Conservation (phyloP, 2,329 filamentous ascomycete genomes). For the Diplodia intermedia region DNA sequence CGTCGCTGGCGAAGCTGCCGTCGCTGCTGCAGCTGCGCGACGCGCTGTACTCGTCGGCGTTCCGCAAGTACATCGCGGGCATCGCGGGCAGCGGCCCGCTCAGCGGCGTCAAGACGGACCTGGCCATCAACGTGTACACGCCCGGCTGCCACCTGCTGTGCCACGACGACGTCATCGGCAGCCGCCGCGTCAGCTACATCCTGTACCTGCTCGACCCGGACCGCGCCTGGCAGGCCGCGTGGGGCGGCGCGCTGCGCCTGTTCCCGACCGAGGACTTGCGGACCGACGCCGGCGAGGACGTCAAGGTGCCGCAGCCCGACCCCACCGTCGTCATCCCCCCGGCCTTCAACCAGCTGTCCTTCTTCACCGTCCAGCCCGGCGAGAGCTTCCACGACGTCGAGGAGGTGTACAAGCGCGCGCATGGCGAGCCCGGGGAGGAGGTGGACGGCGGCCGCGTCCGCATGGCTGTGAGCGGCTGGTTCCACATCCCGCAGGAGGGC, state of each 20-base stretch:
- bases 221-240: slow-evolving; percentile 84
- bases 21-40: slow-evolving; percentile 92
- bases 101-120: slow-evolving; percentile 94
- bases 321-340: slow-evolving; percentile 85
- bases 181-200: slow-evolving; percentile 93
- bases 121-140: slow-evolving; percentile 99
- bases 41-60: slow-evolving; percentile 87
- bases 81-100: slow-evolving; percentile 87
- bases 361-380: slow-evolving; percentile 98
- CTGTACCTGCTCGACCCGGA: slow-evolving; percentile 95
- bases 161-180: slow-evolving; percentile 99
- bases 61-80: slow-evolving; percentile 85
- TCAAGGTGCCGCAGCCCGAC: slow-evolving; percentile 81
- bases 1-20: slow-evolving; percentile 82
- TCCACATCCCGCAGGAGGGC: slow-evolving; percentile 93
- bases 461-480: slow-evolving; percentile 99
- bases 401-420: slow-evolving; percentile 80
- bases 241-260: slow-evolving; percentile 89
- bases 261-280: slow-evolving; percentile 74
- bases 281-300: slow-evolving; percentile 73
- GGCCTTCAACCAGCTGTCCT: slow-evolving; percentile 95
- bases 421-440: slow-evolving; percentile 69
- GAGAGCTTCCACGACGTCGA: slow-evolving; percentile 99
- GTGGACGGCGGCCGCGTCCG: slow-evolving; percentile 77
- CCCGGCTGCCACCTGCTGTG: slow-evolving; percentile 94